A percentile compares a stretch with the other conserved stretches of the same genome.
phyloP scores from a whole-genome alignment of 768 basidiomycete genomes.

The Agaricus sinodeliciosus region DNA sequence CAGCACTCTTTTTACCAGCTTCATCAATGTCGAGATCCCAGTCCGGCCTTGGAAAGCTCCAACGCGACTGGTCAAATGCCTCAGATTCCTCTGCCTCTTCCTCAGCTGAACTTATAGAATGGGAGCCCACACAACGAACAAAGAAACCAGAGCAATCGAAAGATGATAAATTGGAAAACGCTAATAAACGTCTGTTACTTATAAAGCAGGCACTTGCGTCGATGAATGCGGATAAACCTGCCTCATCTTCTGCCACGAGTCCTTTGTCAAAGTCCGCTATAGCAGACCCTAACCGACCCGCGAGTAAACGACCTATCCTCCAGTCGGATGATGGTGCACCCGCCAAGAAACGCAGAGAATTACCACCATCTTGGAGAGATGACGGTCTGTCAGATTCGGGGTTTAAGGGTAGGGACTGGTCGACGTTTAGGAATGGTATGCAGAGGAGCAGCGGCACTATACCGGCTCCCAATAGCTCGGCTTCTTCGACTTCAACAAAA shows the following conservation, averaged over 20 bases:
- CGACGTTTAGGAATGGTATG: not conserved
- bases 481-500: conserved; percentile 10
- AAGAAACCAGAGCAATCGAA: conserved; percentile 22
- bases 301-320: conserved; percentile 34
- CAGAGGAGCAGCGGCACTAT: not conserved
- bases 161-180: conserved; percentile 18
- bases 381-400: conserved; percentile 29
- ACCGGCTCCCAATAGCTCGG: conserved; percentile 11
- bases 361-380: conserved; percentile 45
- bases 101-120: conserved; percentile 37
- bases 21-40: conserved; percentile 26
- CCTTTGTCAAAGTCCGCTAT: conserved; percentile 21
- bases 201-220: conserved; percentile 52
- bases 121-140: conserved; percentile 33
- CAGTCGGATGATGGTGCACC: conserved; percentile 16
- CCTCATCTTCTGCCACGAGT: conserved; percentile 13
- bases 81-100: conserved; percentile 18
- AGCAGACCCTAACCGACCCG: conserved; percentile 9
- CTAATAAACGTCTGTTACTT: conserved; percentile 41
- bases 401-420: conserved; percentile 14
- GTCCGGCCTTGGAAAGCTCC: conserved; percentile 57
- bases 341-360: conserved; percentile 47
- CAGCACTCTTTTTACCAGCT: conserved; percentile 9
- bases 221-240: conserved; percentile 5
- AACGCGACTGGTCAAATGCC: conserved; percentile 54